phyloP scores from a whole-genome alignment of 257 asterid genomes.

The Datura wrightii region DNA sequence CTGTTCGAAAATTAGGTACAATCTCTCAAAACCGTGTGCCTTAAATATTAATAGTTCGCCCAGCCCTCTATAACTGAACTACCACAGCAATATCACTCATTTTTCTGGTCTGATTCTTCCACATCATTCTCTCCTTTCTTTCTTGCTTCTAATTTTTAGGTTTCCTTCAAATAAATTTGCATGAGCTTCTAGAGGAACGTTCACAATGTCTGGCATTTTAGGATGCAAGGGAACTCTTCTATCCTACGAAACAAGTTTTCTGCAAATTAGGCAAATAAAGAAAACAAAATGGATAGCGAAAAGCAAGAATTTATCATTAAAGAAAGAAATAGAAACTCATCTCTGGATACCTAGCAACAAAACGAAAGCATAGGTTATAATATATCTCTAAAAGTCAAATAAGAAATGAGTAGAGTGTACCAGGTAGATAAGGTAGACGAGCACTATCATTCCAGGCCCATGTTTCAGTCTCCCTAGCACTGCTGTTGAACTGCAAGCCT shows the following conservation, averaged over 20 bases:
- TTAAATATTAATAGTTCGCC: neutral
- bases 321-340: slow-evolving; percentile 22
- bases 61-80: slow-evolving; percentile 20
- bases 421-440: slow-evolving; percentile 50
- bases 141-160: neutral
- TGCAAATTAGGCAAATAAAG: slow-evolving; percentile 8
- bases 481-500: slow-evolving; percentile 58
- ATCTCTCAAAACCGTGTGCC: neutral
- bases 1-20: neutral
- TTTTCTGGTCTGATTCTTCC: neutral
- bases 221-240: neutral
- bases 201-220: neutral
- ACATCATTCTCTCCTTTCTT: no score
- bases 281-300: neutral
- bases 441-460: slow-evolving; percentile 66
- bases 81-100: neutral
- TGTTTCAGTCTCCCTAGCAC: slow-evolving; percentile 55
- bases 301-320: slow-evolving; percentile 19
- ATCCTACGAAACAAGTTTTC: slow-evolving; percentile 1
- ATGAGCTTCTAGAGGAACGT: neutral
- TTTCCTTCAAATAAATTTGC: neutral
- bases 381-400: slow-evolving; percentile 10
- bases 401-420: slow-evolving; percentile 46
- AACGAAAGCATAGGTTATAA: neutral
- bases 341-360: neutral